These are phyloP conservation scores for Aspergillus ochraceoroseus DNA, from an alignment of 2,329 filamentous ascomycete species.

Conservation along the genomic window DNA sequence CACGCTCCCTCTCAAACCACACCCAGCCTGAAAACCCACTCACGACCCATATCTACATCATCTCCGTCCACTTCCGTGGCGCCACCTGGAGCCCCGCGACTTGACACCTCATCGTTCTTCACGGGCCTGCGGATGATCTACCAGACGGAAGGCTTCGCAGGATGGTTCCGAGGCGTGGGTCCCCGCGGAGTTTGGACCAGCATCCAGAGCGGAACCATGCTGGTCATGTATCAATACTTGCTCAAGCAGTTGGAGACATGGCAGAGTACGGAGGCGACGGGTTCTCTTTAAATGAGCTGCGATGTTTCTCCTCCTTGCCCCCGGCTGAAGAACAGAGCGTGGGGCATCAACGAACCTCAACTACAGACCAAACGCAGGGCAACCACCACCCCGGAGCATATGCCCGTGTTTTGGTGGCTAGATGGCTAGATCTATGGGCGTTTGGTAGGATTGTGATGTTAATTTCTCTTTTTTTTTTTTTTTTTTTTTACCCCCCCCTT, in stretches of 20 bases:
- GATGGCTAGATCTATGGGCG: not conserved
- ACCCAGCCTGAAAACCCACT: slow-evolving; percentile 48
- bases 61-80: slow-evolving; percentile 79
- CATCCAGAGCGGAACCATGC: slow-evolving; percentile 93
- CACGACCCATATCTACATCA: slow-evolving; percentile 78
- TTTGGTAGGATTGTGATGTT: slow-evolving; percentile 14
- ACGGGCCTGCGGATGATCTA: slow-evolving; percentile 84
- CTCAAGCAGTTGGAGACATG: slow-evolving; percentile 68
- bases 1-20: slow-evolving; percentile 24
- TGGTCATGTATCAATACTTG: slow-evolving; percentile 88
- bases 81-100: slow-evolving; percentile 68
- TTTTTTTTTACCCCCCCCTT: slow-evolving; percentile 11
- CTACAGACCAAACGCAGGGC: too few species aligned
- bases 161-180: slow-evolving; percentile 92
- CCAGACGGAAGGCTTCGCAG: slow-evolving; percentile 76
- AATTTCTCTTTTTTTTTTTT: slow-evolving; percentile 12
- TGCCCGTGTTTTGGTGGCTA: not conserved
- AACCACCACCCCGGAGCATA: not conserved
- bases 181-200: slow-evolving; percentile 94
- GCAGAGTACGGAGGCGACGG: slow-evolving; percentile 27
- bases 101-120: slow-evolving; percentile 85
- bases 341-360: too few species aligned
- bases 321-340: slow-evolving; percentile 1
- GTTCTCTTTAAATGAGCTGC: slow-evolving; percentile 16
- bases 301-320: not conserved